Percentiles rank a stretch among this genome's conserved stretches.
phyloP scores from a whole-genome alignment of 192 early-diverging fungal genomes.

The Backusella luteola region DNA sequence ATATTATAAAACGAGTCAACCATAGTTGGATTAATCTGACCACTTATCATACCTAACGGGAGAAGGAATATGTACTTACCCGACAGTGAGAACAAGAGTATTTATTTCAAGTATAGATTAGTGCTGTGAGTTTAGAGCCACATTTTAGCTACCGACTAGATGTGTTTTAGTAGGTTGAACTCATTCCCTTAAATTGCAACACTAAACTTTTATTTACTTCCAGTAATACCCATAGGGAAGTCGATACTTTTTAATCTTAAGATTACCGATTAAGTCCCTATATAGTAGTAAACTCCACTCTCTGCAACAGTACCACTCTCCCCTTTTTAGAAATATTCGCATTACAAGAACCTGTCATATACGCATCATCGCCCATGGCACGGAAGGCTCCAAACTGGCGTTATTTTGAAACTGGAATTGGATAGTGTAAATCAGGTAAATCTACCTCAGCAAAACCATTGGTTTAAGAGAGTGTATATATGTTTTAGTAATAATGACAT shows the following conservation, averaged over 20 bases:
- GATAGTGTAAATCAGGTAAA: background rate
- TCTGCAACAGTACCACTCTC: background rate
- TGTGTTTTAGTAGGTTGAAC: background rate
- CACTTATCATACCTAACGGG: no score
- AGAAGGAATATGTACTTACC: no score
- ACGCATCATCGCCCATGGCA: background rate
- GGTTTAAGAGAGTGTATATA: background rate
- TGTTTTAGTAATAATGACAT: background rate
- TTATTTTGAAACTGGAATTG: background rate
- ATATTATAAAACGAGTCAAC: background rate
- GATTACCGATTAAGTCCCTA: background rate
- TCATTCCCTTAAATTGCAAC: no score
- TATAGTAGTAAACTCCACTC: background rate
- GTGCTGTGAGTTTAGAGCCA: background rate
- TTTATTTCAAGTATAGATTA: background rate
- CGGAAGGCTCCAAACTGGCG: background rate
- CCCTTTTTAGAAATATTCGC: background rate
- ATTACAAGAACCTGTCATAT: background rate
- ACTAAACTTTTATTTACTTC: background rate
- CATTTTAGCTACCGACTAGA: background rate
- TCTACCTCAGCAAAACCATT: background rate
- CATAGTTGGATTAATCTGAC: background rate
- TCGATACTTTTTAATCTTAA: background rate
- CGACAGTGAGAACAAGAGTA: background rate
- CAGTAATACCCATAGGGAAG: background rate